A percentile compares a stretch with the other conserved stretches of the same genome.
phyloP scores from a whole-genome alignment of 768 basidiomycete species.

The Tubosaeta sp. region DNA sequence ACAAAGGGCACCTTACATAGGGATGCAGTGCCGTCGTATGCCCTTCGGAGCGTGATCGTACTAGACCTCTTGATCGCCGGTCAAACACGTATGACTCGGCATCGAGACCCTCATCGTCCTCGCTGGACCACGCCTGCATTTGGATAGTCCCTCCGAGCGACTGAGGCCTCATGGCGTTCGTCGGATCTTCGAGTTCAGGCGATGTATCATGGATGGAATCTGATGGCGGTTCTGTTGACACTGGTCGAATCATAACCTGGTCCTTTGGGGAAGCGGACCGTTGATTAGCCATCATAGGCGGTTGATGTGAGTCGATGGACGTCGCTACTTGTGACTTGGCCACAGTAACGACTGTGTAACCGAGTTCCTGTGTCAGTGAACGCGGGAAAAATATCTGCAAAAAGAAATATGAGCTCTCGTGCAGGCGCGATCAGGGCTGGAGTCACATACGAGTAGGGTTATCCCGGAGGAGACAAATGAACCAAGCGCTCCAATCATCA shows the following conservation, averaged over 20 bases:
- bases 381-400: conserved; percentile 74
- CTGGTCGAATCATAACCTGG: conserved; percentile 16
- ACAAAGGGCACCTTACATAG: conserved; percentile 20
- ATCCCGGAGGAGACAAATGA: conserved; percentile 78
- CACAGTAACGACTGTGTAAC: conserved; percentile 43
- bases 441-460: conserved; percentile 61
- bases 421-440: neutral
- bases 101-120: conserved; percentile 9
- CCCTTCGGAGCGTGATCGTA: conserved; percentile 30
- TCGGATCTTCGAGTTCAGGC: conserved; percentile 34
- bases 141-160: conserved; percentile 23
- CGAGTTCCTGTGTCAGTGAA: conserved; percentile 59
- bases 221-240: conserved; percentile 18
- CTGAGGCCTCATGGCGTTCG: conserved; percentile 7
- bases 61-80: conserved; percentile 22
- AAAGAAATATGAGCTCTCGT: neutral
- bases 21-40: conserved; percentile 23
- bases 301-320: conserved; percentile 20
- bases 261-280: conserved; percentile 23
- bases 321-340: conserved; percentile 28
- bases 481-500: conserved; percentile 69
- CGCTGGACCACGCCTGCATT: conserved; percentile 22
- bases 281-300: conserved; percentile 1
- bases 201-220: conserved; percentile 29
- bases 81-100: conserved; percentile 27